Percentiles rank a stretch among this genome's conserved stretches.
Evolutionary conservation across 139 green algal species (phyloP).

Genomic region (Chlorella sp.): DNA sequence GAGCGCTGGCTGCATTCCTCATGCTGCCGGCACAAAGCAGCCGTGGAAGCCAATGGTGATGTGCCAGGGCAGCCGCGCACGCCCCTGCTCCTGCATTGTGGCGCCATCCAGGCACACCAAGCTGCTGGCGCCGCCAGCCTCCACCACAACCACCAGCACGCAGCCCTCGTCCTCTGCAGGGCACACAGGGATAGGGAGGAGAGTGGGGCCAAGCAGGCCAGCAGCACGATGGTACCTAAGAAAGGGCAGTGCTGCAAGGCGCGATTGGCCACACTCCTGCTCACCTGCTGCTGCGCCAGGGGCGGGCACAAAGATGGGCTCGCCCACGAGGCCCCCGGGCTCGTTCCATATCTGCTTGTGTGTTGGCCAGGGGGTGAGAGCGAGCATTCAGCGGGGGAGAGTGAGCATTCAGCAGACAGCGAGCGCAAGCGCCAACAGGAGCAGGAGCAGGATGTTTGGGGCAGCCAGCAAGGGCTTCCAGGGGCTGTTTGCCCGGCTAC

Average conservation of each 20-base stretch:
- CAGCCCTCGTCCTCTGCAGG: constrained; percentile 82
- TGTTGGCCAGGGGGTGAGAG: not conserved
- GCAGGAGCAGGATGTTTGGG: too few species aligned
- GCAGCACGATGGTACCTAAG: too few species aligned
- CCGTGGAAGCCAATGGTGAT: constrained; percentile 82
- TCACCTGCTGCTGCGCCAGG: constrained; percentile 58
- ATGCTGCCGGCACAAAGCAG: constrained; percentile 39
- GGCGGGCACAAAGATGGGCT: constrained; percentile 73
- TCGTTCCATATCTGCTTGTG: constrained; percentile 61
- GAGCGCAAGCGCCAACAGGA: too few species aligned
- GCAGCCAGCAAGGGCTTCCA: too few species aligned
- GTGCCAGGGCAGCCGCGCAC: constrained; percentile 61
- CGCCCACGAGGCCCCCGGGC: constrained; percentile 61
- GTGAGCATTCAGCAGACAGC: too few species aligned
- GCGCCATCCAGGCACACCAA: constrained; percentile 74
- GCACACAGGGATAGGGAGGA: not conserved
- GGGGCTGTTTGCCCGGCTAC: too few species aligned
- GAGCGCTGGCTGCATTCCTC: not conserved
- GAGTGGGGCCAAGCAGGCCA: not conserved
- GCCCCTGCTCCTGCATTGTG: constrained; percentile 66
- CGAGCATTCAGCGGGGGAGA: too few species aligned
- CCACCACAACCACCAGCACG: constrained; percentile 61
- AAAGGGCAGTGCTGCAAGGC: too few species aligned
- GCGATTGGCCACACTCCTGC: too few species aligned
- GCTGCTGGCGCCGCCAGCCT: constrained; percentile 57